These are phyloP conservation scores for Thermomyces lanuginosus DNA, from an alignment of 2,329 filamentous ascomycete species.

Conservation along the genomic window DNA sequence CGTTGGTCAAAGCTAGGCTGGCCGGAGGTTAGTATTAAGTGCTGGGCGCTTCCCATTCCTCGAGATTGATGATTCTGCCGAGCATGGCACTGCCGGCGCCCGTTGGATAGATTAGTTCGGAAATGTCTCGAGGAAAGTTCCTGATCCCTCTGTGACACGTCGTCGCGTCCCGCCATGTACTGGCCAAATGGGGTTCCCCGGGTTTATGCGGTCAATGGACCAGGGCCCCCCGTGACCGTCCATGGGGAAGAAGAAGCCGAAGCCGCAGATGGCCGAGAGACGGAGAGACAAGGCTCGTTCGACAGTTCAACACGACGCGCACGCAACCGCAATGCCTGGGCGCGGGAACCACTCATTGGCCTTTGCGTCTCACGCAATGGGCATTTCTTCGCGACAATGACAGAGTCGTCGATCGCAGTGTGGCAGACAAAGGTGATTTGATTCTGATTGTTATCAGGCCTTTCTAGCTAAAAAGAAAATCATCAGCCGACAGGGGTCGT, in stretches of 20 bases:
- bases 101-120: too few species aligned
- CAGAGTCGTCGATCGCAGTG: conserved; percentile 67
- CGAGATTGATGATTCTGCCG: too few species aligned
- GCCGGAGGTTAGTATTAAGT: too few species aligned
- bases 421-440: conserved; percentile 77
- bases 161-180: conserved; percentile 27
- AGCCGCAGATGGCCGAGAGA: conserved; percentile 9
- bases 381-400: conserved; percentile 76
- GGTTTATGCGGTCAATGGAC: conserved; percentile 33
- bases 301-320: too few species aligned
- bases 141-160: conserved; percentile 11
- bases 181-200: conserved; percentile 35
- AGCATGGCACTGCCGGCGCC: too few species aligned
- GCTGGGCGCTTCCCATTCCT: too few species aligned
- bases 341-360: conserved; percentile 53
- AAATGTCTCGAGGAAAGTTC: conserved; percentile 25
- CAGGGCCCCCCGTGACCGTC: conserved; percentile 18
- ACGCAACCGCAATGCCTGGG: conserved; percentile 22
- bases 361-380: conserved; percentile 64
- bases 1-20: too few species aligned
- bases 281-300: too few species aligned
- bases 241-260: too few species aligned
- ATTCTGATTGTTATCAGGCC: conserved; percentile 11
- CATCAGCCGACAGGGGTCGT: conserved; percentile 78
- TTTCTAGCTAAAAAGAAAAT: conserved; percentile 9